Evolutionary conservation across 2,329 filamentous ascomycete genomes (phyloP), one percentile per base, ranked within the genome.

Genomic region (Malbranchea zuffiana): DNA sequence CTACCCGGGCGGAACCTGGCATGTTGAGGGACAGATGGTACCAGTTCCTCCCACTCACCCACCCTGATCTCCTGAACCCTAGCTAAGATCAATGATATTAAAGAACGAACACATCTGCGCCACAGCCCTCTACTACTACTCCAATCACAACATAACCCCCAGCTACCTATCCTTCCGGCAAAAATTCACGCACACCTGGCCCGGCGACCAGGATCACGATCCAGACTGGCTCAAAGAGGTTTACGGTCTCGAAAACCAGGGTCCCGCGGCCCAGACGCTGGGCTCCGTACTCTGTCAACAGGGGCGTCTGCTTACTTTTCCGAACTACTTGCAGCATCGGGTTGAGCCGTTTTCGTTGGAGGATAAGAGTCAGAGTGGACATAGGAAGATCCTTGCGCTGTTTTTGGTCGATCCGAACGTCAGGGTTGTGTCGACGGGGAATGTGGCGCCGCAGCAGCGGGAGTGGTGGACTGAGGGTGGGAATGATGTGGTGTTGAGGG

Each of bases 1-100:
- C 0, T 80, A 77, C 43, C 53, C 55, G 0, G 71, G 69, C 4
- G 54, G 52, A 16, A 43, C 39, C 5, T 58, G 56, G 56, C 51
- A 60, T 41, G 45, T 72, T 4, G 71, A 74, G 44, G 71, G 71
- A n/a, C 43, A 44, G 30, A 35, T 56, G 45, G 49, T 50, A 28
- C 29, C 15, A 8, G 15, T 20, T 19, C 2, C 28, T 11, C 30
- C 3, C n/a, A 33, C 21, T 35, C n/a, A n/a, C n/a, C n/a, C n/a
- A n/a, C n/a, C 4, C n/a, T 7, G 8, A 24, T 12, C 6, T 24
- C 32, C 18, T 21, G n/a, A 18, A 7, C 7, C 18, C 31, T 33
- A 10, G 5, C 19, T 23, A n/a, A 25, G 21, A 6, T 3, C 4
- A 6, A 10, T n/a, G 21, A 7, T 11, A 12, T 27, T 28, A 2